Evolutionary conservation across 192 early-diverging fungal species (phyloP), one percentile per base, ranked within the genome.

Genomic region (Geranomyces variabilis): DNA sequence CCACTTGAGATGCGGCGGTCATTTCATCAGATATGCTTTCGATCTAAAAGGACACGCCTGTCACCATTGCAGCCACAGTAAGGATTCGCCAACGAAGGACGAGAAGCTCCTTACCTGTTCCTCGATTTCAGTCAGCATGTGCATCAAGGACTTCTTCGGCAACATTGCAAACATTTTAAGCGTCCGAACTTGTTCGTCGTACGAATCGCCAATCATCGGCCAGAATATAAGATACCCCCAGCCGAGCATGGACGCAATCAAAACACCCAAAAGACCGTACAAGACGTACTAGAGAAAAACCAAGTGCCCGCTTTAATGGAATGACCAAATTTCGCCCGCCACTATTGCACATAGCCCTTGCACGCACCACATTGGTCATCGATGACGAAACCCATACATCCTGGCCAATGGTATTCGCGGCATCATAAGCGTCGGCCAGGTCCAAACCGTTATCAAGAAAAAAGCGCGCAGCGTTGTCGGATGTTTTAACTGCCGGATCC

Each of bases 41-140:
- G 29, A 67, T 60, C 66, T 75, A n/a, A n/a, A n/a, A n/a, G n/a
- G n/a, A n/a, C n/a, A n/a, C n/a, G n/a, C n/a, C n/a, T n/a, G n/a
- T n/a, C n/a, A n/a, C n/a, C n/a, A n/a, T n/a, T n/a, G n/a, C n/a
- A n/a, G n/a, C n/a, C 12, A 53, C 14, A 53, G 49, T 48, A n/a
- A 24, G 13, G 26, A 67, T 15, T 36, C 17, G n/a, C n/a, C n/a
- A n/a, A n/a, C n/a, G n/a, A n/a, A n/a, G n/a, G n/a, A 53, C 15
- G 17, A n/a, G 51, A 31, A 36, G 0, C 14, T 45, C 57, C 15
- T 36, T 53, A 74, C 63, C 66, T 58, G 65, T 48, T 75, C 73
- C 60, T 75, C 73, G n/a, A 75, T 14, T 19, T 68, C 66, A 26
- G 73, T 75, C 0, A 75, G 43, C 34, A 75, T 75, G 30, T 48